Conservation (phyloP, 176 grass and related monocot genomes). For the Echinochloa phyllopogon region DNA sequence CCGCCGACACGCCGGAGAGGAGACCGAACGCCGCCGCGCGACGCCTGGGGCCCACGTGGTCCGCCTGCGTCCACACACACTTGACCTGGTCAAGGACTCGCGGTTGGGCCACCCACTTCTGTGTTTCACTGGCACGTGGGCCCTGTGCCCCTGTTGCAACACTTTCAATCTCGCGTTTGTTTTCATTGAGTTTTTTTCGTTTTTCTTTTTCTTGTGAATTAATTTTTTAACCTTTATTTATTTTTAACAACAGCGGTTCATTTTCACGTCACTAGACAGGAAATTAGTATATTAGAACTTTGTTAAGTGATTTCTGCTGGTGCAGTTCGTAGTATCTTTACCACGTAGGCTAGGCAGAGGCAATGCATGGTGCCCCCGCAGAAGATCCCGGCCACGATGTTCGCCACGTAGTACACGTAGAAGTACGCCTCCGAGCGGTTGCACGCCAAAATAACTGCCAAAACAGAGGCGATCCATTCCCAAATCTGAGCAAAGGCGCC, state of each 20-base stretch:
- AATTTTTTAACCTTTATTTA: too few species aligned
- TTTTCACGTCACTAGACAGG: too few species aligned
- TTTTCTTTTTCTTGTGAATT: background rate
- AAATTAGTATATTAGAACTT: too few species aligned
- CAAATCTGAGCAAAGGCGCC: background rate
- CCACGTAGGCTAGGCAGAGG: conserved; percentile 85
- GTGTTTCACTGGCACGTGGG: background rate
- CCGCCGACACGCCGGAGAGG: conserved; percentile 70
- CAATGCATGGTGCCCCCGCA: conserved; percentile 87
- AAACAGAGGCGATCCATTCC: background rate
- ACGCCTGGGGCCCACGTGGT: conserved; percentile 57
- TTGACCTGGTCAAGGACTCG: conserved; percentile 8
- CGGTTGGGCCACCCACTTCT: background rate
- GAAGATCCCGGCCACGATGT: conserved; percentile 76
- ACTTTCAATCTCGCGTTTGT: background rate
- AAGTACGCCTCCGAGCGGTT: conserved; percentile 62
- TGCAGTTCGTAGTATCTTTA: conserved; percentile 32
- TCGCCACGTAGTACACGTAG: conserved; percentile 65
- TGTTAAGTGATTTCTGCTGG: background rate
- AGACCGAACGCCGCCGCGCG: conserved; percentile 70
- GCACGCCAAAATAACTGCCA: conserved; percentile 75
- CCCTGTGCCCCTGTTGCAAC: background rate
- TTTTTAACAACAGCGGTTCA: too few species aligned
- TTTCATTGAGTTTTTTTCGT: background rate
- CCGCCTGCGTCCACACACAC: conserved; percentile 60